Conservation (phyloP, 1,139 yeast species). For the Yamadazyma aaseri region DNA sequence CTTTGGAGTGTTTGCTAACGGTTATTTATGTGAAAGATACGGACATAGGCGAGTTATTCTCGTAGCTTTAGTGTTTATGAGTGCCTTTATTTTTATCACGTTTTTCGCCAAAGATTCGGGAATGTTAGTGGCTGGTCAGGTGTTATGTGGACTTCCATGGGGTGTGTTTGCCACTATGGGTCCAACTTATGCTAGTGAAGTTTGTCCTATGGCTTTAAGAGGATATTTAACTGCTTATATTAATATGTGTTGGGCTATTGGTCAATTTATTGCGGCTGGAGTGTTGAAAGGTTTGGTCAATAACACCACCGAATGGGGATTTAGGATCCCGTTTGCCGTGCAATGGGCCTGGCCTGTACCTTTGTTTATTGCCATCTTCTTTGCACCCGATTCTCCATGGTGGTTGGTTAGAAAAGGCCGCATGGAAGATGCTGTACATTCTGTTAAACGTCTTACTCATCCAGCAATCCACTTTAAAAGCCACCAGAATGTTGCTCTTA, state of each 20-base stretch:
- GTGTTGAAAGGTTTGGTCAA: constrained; percentile 31
- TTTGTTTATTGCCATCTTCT: constrained; percentile 21
- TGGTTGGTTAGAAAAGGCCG: constrained; percentile 13
- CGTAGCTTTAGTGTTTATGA: constrained; percentile 24
- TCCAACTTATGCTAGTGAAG: constrained; percentile 48
- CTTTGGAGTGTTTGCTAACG: constrained; percentile 37
- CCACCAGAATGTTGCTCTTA: constrained; percentile 10
- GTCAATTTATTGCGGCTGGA: constrained; percentile 42
- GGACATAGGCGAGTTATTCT: constrained; percentile 41
- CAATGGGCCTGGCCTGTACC: constrained; percentile 34
- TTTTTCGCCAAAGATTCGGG: constrained; percentile 39
- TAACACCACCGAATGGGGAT: constrained; percentile 25
- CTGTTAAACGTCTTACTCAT: constrained; percentile 8
- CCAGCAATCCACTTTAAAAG: constrained; percentile 7
- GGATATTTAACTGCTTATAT: constrained; percentile 41
- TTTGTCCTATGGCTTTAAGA: constrained; percentile 44
- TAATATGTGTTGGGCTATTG: constrained; percentile 44
- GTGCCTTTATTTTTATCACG: constrained; percentile 38
- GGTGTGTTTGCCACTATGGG: constrained; percentile 46
- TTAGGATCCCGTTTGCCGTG: constrained; percentile 47
- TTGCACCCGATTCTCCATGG: constrained; percentile 26
- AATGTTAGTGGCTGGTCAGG: constrained; percentile 40
- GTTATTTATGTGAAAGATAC: constrained; percentile 34
- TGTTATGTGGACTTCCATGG: constrained; percentile 47
- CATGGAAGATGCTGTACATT: constrained; percentile 9